Conservation (phyloP, 768 basidiomycete genomes). For the Boletus pseudopeckii region DNA sequence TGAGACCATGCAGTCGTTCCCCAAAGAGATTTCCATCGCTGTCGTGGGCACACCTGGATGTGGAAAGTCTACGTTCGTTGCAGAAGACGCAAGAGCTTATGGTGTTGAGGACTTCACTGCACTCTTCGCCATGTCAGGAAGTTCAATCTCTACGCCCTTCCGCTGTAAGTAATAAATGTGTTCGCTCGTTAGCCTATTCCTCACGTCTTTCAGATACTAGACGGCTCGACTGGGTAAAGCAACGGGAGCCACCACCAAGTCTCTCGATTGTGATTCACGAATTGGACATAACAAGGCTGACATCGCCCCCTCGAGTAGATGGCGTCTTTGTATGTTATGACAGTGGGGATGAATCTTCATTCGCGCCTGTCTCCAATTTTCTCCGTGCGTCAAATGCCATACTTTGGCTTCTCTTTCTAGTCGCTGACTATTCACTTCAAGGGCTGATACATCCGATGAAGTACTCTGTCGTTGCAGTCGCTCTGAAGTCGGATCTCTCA, state of each 20-base stretch:
- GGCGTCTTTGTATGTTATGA: conserved; percentile 89
- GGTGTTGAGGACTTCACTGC: conserved; percentile 43
- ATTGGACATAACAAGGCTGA: conserved; percentile 53
- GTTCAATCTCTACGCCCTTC: conserved; percentile 35
- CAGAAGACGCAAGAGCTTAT: conserved; percentile 67
- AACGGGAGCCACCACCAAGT: conserved; percentile 39
- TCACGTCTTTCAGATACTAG: conserved; percentile 35
- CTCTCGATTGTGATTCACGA: conserved; percentile 53
- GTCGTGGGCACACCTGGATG: conserved; percentile 77
- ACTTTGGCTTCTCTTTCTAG: conserved; percentile 2
- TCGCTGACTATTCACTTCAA: conserved; percentile 29
- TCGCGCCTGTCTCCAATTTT: conserved; percentile 61
- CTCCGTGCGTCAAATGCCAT: conserved; percentile 53
- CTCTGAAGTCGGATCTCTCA: conserved; percentile 80
- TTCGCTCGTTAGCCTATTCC: conserved; percentile 1
- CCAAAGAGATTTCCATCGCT: conserved; percentile 54
- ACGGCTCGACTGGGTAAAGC: conserved; percentile 32
- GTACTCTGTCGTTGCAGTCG: conserved; percentile 70
- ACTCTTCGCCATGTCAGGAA: conserved; percentile 32
- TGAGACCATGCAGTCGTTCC: conserved; percentile 22
- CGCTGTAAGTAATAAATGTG: conserved; percentile 34
- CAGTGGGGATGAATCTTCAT: conserved; percentile 57
- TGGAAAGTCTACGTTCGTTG: conserved; percentile 83
- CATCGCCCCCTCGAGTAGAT: conserved; percentile 57
- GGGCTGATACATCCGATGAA: conserved; percentile 56